These are phyloP conservation scores for Rheum nobile DNA, from an alignment of 148 eudicot species.

Conservation along the genomic window DNA sequence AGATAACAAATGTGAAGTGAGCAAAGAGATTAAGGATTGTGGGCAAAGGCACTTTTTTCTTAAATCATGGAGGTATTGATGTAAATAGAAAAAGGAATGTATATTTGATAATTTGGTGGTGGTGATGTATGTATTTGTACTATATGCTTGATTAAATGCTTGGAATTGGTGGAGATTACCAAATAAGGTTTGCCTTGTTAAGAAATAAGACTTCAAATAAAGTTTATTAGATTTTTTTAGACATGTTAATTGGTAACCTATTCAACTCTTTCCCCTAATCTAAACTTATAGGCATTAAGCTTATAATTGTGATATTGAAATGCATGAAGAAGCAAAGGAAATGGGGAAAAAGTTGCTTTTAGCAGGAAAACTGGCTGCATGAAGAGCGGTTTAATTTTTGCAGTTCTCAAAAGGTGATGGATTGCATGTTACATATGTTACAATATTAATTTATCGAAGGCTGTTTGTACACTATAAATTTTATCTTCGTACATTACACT, in stretches of 20 bases:
- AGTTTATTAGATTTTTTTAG: neutral
- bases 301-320: neutral
- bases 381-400: neutral
- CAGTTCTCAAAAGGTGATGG: neutral
- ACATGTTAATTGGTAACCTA: neutral
- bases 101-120: neutral
- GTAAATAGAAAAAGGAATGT: neutral
- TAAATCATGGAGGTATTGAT: neutral
- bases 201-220: neutral
- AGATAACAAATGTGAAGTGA: neutral
- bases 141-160: neutral
- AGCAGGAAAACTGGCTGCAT: neutral
- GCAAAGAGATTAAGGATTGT: neutral
- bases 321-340: neutral
- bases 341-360: neutral
- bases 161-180: neutral
- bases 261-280: neutral
- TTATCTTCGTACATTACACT: too few species aligned
- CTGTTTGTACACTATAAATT: too few species aligned
- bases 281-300: neutral
- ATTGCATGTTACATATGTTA: slow-evolving; percentile 5
- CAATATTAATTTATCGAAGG: neutral
- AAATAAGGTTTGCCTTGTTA: neutral
- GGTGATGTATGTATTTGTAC: neutral
- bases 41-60: neutral